Conservation (phyloP, 116 monocot species). For the Zostera marina region DNA sequence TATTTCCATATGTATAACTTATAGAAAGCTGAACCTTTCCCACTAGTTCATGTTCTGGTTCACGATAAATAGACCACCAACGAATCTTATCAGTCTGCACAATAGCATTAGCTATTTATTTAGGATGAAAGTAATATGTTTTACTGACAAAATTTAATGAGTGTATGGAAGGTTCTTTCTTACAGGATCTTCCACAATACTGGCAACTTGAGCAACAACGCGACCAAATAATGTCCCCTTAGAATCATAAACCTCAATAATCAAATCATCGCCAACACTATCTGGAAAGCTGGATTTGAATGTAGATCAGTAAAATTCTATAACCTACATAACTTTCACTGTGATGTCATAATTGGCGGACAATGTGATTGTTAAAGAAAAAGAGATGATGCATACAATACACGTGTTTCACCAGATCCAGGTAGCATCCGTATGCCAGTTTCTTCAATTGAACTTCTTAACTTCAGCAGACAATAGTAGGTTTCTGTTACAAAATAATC, state of each 20-base stretch:
- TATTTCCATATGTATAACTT: conserved; percentile 68
- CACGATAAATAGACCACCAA: conserved; percentile 80
- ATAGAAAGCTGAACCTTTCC: conserved; percentile 64
- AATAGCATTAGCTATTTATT: neutral
- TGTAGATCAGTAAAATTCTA: neutral
- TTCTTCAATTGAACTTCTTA: conserved; percentile 77
- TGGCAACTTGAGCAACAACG: conserved; percentile 77
- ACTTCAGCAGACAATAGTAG: conserved; percentile 66
- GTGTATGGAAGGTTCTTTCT: conserved; percentile 5
- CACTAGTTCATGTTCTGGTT: conserved; percentile 93
- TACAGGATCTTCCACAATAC: conserved; percentile 70
- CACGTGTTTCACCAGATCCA: conserved; percentile 87
- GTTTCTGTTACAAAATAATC: conserved; percentile 33
- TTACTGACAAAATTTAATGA: neutral
- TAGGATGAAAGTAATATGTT: neutral
- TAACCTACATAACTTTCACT: too few relatives aligned
- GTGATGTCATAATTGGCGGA: neutral
- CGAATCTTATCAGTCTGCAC: conserved; percentile 70
- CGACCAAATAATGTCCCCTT: conserved; percentile 61
- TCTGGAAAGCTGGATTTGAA: conserved; percentile 74
- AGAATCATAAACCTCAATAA: conserved; percentile 85
- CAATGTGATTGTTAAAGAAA: neutral
- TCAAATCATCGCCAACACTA: conserved; percentile 86
- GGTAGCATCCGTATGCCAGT: conserved; percentile 64
- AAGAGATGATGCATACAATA: conserved; percentile 56